Evolutionary conservation across 2,329 filamentous ascomycete genomes (phyloP).

Genomic region (Trichoderma brevicompactum): DNA sequence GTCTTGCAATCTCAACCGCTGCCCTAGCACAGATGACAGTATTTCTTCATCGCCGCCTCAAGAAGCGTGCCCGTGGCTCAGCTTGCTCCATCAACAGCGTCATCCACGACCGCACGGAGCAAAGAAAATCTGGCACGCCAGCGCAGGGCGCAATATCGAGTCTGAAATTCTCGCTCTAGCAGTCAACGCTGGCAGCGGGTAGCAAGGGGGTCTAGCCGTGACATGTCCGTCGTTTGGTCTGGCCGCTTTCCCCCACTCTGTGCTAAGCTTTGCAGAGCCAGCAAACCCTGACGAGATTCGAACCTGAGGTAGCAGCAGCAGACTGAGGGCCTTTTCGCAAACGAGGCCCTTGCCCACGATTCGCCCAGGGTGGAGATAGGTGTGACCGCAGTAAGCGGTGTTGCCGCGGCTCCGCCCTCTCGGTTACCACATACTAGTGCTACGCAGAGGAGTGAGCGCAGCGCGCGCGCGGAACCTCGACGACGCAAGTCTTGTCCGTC

Average conservation of each 20-base stretch:
- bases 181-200: constrained; percentile 19
- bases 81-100: constrained; percentile 16
- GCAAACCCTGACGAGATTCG: constrained; percentile 11
- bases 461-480: constrained; percentile 13
- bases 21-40: not conserved
- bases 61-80: constrained; percentile 5
- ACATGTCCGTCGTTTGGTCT: constrained; percentile 22
- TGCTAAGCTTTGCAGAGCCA: constrained; percentile 21
- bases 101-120: not conserved
- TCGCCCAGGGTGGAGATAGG: constrained; percentile 28
- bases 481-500: constrained; percentile 16
- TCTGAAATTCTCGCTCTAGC: constrained; percentile 10
- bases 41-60: too few species aligned
- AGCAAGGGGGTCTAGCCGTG: constrained; percentile 21
- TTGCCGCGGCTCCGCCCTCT: constrained; percentile 33
- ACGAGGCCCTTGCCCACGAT: constrained; percentile 10
- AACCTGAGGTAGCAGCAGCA: not conserved
- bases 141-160: constrained; percentile 19
- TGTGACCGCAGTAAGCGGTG: constrained; percentile 35
- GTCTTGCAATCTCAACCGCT: not conserved
- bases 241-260: constrained; percentile 10
- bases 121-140: not conserved
- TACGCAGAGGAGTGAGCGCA: constrained; percentile 21
- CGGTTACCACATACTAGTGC: constrained; percentile 21
- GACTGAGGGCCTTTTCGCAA: constrained; percentile 6